Conservation (phyloP, 73 alveolate species). For the Strombidium stylifer region DNA sequence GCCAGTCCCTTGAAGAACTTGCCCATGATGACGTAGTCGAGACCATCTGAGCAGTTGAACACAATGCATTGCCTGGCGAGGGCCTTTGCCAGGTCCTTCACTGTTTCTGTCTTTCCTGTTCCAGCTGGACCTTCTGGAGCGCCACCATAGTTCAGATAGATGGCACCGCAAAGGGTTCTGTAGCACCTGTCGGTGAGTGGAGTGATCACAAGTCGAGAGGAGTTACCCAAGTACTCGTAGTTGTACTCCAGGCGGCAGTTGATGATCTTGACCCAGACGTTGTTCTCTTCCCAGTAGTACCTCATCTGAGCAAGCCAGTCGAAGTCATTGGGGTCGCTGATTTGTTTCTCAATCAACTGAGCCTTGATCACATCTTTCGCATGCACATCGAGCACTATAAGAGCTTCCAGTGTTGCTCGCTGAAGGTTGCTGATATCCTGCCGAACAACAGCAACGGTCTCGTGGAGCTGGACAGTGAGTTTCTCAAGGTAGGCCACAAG, state of each 20-base stretch:
- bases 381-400: constrained; percentile 91
- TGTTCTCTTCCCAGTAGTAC: constrained; percentile 90
- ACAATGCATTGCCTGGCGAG: constrained; percentile 95
- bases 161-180: constrained; percentile 95
- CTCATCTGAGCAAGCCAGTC: constrained; percentile 80
- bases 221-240: constrained; percentile 93
- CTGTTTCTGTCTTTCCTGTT: constrained; percentile 99
- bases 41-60: constrained; percentile 97
- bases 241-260: constrained; percentile 87
- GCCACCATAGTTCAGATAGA: constrained; percentile 94
- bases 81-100: constrained; percentile 97
- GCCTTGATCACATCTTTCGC: constrained; percentile 72
- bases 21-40: constrained; percentile 98
- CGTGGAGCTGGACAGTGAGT: constrained; percentile 83
- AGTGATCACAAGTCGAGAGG: constrained; percentile 94
- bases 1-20: constrained; percentile 99
- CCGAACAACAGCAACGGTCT: constrained; percentile 97
- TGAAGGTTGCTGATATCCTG: constrained; percentile 94
- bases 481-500: constrained; percentile 72
- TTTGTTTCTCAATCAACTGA: constrained; percentile 49
- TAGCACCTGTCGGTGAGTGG: constrained; percentile 99
- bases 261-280: constrained; percentile 88
- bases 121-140: constrained; percentile 99
- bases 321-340: constrained; percentile 59
- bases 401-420: constrained; percentile 94